These are phyloP conservation scores for Saccharomycopsis schoenii DNA, from an alignment of 805 yeast genomes.

Conservation along the genomic window DNA sequence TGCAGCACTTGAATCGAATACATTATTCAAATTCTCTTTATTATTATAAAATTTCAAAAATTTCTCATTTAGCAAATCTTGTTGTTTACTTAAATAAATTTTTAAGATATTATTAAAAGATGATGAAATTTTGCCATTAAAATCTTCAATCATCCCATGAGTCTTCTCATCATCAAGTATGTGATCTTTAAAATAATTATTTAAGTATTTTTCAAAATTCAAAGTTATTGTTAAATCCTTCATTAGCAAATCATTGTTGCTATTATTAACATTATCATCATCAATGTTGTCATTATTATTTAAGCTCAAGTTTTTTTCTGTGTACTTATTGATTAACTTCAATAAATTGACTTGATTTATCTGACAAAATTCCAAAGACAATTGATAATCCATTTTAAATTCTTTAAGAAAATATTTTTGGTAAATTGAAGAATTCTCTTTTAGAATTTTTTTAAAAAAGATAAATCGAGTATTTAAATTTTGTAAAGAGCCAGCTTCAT, in stretches of 20 bases:
- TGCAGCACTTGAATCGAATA: slow-evolving; percentile 81
- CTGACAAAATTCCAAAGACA: slow-evolving; percentile 56
- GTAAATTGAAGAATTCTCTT: slow-evolving; percentile 44
- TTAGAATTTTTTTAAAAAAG: slow-evolving; percentile 65
- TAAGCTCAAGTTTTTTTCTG: slow-evolving; percentile 18
- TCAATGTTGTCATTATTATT: not conserved
- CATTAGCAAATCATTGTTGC: slow-evolving; percentile 52
- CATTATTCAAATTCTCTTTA: slow-evolving; percentile 45
- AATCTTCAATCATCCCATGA: slow-evolving; percentile 23
- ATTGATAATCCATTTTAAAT: slow-evolving; percentile 61
- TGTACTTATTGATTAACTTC: slow-evolving; percentile 27
- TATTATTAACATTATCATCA: slow-evolving; percentile 31
- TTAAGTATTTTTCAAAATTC: slow-evolving; percentile 72
- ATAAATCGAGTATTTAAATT: slow-evolving; percentile 74
- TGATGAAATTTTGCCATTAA: slow-evolving; percentile 40
- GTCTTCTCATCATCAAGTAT: not conserved
- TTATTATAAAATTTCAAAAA: slow-evolving; percentile 49
- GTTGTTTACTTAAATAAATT: slow-evolving; percentile 84
- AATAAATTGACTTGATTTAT: slow-evolving; percentile 62
- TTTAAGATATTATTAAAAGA: slow-evolving; percentile 80
- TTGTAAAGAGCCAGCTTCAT: slow-evolving; percentile 92
- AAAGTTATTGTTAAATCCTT: slow-evolving; percentile 64
- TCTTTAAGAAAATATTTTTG: slow-evolving; percentile 48
- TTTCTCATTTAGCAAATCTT: slow-evolving; percentile 48
- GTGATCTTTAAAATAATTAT: slow-evolving; percentile 37